phyloP scores from a whole-genome alignment of 2,329 filamentous ascomycete genomes.

The Penicillium sp. region DNA sequence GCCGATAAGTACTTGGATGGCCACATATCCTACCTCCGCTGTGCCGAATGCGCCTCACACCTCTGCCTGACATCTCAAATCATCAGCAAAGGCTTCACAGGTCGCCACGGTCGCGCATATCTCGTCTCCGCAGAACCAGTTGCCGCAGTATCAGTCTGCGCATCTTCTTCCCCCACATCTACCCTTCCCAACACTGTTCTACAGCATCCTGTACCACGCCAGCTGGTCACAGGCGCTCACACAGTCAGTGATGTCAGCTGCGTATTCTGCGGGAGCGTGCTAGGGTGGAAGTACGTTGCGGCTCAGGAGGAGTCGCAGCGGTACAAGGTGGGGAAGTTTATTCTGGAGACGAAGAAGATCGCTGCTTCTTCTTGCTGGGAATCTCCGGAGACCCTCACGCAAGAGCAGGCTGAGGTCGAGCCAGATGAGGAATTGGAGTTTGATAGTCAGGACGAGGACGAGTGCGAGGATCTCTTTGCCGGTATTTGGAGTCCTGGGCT shows the following conservation, averaged over 20 bases:
- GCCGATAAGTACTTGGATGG: slow-evolving; percentile 40
- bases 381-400: slow-evolving; percentile 15
- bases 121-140: slow-evolving; percentile 49
- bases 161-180: slow-evolving; percentile 28
- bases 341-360: slow-evolving; percentile 57
- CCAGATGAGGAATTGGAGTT: slow-evolving; percentile 48
- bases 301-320: slow-evolving; percentile 57
- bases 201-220: slow-evolving; percentile 52
- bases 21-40: slow-evolving; percentile 54
- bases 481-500: slow-evolving; percentile 56
- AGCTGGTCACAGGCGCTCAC: slow-evolving; percentile 59
- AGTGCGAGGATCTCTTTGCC: slow-evolving; percentile 61
- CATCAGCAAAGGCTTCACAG: slow-evolving; percentile 61
- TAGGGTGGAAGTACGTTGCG: slow-evolving; percentile 62
- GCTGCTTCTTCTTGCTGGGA: slow-evolving; percentile 52
- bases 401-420: slow-evolving; percentile 5
- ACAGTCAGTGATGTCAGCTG: slow-evolving; percentile 59
- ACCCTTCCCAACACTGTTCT: slow-evolving; percentile 56
- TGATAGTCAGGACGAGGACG: slow-evolving; percentile 61
- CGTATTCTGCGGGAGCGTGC: slow-evolving; percentile 49
- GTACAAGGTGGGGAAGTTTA: slow-evolving; percentile 64
- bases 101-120: slow-evolving; percentile 60
- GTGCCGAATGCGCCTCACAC: slow-evolving; percentile 55
- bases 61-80: slow-evolving; percentile 56
- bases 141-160: slow-evolving; percentile 26